Base-by-base conservation (phyloP, 768 basidiomycete species). In the Ephemerocybe angulata region DNA sequence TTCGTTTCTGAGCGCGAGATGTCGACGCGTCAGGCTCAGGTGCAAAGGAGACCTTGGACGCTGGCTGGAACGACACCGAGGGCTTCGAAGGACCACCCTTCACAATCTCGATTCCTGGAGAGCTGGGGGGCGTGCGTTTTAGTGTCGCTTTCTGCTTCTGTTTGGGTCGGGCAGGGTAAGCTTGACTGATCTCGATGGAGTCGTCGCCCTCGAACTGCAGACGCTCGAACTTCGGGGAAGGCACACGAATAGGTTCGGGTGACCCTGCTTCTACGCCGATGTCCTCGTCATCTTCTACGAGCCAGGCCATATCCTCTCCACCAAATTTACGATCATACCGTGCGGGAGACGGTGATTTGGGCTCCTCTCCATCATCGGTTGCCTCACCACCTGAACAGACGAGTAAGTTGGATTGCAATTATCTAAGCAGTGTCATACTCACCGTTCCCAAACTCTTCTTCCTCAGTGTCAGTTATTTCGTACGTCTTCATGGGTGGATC, bases 251-350 rank as follows among this genome's bases (percentile, higher is more conserved):
- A 33, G 8, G 5, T 19, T 25, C 21, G 12, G 7, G 19, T 19
- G 50, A 51, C 24, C 30, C 27, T 27, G 15, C 27, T 51, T 30
- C 24, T 1, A 75, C 72, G 10, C 72, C 74, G 42, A 84, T 79
- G 57, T 86, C 83, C 50, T 86, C 85, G 50, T 87, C 85, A 54
- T 84, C 85, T 24, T 80, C 84, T 10, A 88, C 65, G 21, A 89
- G 70, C 86, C 86, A 88, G 2, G 81, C 77, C 70, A 88, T 84
- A 60, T 76, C 76, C 46, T 75, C 66, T 33, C 72, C 65, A 17
- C n/a, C n/a, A n/a, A n/a, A n/a, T n/a, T 52, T 56, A 13, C 11
- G 33, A 35, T 11, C 3, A 2, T n/a, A n/a, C 33, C n/a, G 19
- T 29, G 12, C 19, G 19, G 12, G 21, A 21, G 17, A n/a, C 4